Evolutionary conservation across 306 rosid species (phyloP).

Genomic region (Quercus robur): DNA sequence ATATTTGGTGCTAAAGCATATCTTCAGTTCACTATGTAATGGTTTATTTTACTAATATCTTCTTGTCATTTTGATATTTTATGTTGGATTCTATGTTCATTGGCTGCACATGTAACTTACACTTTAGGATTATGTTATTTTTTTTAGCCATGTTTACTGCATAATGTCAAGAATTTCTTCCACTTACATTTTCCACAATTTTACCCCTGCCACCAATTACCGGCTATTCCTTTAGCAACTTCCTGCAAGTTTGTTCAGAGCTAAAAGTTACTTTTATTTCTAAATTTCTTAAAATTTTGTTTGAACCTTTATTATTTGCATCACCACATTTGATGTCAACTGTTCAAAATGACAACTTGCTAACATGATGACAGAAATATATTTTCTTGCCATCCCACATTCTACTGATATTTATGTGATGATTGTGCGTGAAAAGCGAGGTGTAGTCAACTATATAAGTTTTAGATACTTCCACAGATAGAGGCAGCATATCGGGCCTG

Average conservation of each 20-base stretch:
- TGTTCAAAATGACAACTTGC: not conserved
- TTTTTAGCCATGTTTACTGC: not conserved
- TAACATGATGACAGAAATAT: not conserved
- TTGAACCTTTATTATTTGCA: not conserved
- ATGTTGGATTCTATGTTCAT: not conserved
- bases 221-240: conserved; percentile 2
- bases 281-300: not conserved
- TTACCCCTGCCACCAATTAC: conserved; percentile 6
- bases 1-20: not conserved
- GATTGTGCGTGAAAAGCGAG: too few species aligned
- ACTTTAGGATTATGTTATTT: not conserved
- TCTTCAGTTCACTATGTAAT: not conserved
- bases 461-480: too few species aligned
- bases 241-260: conserved; percentile 1
- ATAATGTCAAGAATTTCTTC: conserved; percentile 2
- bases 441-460: too few species aligned
- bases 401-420: not conserved
- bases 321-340: not conserved
- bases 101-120: not conserved
- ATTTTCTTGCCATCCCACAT: not conserved
- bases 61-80: not conserved
- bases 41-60: not conserved
- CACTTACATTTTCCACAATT: not conserved
- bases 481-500: too few species aligned
- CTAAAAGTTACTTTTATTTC: not conserved